Conservation (phyloP, 169 alveolate species). For the Amoebophrya sp. region DNA sequence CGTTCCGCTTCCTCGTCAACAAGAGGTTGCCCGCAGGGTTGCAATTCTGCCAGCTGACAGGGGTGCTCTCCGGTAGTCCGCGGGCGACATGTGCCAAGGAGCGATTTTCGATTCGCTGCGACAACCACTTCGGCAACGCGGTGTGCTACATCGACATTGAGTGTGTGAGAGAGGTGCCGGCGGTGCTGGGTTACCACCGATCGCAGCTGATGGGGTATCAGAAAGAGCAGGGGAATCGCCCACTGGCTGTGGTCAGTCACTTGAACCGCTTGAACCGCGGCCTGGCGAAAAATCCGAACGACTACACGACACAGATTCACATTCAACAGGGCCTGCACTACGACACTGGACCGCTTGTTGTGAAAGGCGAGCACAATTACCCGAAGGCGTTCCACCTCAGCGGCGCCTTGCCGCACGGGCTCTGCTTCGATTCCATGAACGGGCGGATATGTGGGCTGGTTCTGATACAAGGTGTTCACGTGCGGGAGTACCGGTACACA, state of each 20-base stretch:
- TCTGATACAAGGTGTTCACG: not conserved
- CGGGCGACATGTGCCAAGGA: not conserved
- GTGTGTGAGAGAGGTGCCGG: not conserved
- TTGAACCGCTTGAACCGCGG: not conserved
- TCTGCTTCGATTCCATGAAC: not conserved
- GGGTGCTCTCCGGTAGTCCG: not conserved
- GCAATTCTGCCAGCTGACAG: not conserved
- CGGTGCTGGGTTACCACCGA: not conserved
- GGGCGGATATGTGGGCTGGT: not conserved
- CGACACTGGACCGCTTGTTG: not conserved
- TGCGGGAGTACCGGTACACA: not conserved
- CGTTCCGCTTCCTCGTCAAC: not conserved
- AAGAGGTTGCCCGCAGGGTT: not conserved
- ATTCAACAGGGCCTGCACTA: not conserved
- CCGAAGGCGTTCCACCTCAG: not conserved
- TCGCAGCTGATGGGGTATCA: too few relatives aligned
- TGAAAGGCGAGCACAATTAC: not conserved
- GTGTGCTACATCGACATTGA: not conserved
- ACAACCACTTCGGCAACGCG: conserved; percentile 9
- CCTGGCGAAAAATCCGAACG: not conserved
- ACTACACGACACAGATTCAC: not conserved
- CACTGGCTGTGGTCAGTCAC: too few relatives aligned
- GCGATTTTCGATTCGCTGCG: not conserved
- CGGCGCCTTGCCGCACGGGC: not conserved
- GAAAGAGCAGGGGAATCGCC: too few relatives aligned